These are phyloP conservation scores for Yarrowia bubula DNA, from an alignment of 805 yeast species.

Conservation along the genomic window DNA sequence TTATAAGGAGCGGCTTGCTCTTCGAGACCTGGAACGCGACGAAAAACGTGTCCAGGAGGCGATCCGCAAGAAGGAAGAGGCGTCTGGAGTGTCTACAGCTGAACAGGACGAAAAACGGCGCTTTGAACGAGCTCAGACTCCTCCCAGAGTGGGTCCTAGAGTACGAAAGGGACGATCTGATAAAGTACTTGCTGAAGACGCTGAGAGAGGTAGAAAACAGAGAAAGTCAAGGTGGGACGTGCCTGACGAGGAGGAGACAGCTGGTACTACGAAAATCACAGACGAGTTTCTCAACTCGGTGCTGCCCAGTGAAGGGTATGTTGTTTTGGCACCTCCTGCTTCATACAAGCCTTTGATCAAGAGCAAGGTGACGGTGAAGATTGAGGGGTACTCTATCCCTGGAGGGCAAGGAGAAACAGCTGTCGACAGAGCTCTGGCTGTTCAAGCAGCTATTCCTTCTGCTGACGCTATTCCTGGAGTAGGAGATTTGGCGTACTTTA, in stretches of 20 bases:
- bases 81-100: constrained; percentile 27
- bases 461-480: constrained; percentile 52
- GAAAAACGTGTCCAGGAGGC: constrained; percentile 37
- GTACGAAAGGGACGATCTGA: constrained; percentile 42
- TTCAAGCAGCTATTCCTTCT: constrained; percentile 39
- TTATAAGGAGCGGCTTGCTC: constrained; percentile 46
- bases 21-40: constrained; percentile 45
- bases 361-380: constrained; percentile 34
- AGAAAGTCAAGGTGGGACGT: constrained; percentile 40
- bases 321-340: constrained; percentile 46
- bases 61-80: constrained; percentile 36
- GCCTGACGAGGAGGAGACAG: constrained; percentile 30
- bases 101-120: constrained; percentile 30
- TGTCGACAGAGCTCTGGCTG: constrained; percentile 40
- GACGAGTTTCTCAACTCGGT: constrained; percentile 49
- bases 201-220: constrained; percentile 29
- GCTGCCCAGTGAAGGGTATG: constrained; percentile 53
- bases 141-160: constrained; percentile 35
- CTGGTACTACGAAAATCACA: constrained; percentile 40
- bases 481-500: constrained; percentile 64
- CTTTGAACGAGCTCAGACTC: constrained; percentile 30
- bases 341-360: constrained; percentile 45
- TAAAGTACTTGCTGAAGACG: constrained; percentile 31
- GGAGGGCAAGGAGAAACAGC: constrained; percentile 40
- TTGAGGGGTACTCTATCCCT: constrained; percentile 52